phyloP scores from a whole-genome alignment of 2,329 filamentous ascomycete genomes.

The Tolypocladium guangdongense region DNA sequence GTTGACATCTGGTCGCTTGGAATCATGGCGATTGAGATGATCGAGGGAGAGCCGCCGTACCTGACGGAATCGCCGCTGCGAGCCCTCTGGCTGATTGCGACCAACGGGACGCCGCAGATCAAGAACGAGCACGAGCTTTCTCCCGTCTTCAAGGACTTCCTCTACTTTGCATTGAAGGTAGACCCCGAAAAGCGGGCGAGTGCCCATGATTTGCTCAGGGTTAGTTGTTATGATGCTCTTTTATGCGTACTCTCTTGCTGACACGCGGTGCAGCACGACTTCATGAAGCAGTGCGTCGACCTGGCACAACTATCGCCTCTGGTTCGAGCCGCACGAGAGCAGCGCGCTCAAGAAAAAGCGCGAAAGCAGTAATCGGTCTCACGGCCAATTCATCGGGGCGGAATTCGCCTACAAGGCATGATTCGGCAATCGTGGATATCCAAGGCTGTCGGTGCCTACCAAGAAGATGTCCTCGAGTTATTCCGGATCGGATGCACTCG shows the following conservation, averaged over 20 bases:
- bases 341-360: slow-evolving; percentile 75
- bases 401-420: neutral
- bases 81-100: slow-evolving; percentile 91
- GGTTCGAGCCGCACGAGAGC: slow-evolving; percentile 74
- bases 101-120: slow-evolving; percentile 88
- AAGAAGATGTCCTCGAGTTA: neutral
- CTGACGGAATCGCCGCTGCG: slow-evolving; percentile 88
- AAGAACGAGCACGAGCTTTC: slow-evolving; percentile 84
- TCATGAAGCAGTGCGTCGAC: slow-evolving; percentile 68
- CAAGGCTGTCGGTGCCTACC: neutral
- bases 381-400: neutral
- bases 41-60: slow-evolving; percentile 95
- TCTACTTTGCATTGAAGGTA: slow-evolving; percentile 88
- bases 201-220: slow-evolving; percentile 84
- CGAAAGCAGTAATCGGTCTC: slow-evolving; percentile 37
- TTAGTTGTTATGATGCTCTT: slow-evolving; percentile 34
- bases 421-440: neutral
- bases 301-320: slow-evolving; percentile 71
- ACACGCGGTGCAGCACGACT: slow-evolving; percentile 51
- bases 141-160: slow-evolving; percentile 77
- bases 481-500: neutral
- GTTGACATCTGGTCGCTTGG: slow-evolving; percentile 98
- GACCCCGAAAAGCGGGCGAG: slow-evolving; percentile 95
- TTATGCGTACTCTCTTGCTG: slow-evolving; percentile 6
- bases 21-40: slow-evolving; percentile 99